These are phyloP conservation scores for Syncephalis fuscata DNA, from an alignment of 371 early-diverging fungal species.

Conservation along the genomic window DNA sequence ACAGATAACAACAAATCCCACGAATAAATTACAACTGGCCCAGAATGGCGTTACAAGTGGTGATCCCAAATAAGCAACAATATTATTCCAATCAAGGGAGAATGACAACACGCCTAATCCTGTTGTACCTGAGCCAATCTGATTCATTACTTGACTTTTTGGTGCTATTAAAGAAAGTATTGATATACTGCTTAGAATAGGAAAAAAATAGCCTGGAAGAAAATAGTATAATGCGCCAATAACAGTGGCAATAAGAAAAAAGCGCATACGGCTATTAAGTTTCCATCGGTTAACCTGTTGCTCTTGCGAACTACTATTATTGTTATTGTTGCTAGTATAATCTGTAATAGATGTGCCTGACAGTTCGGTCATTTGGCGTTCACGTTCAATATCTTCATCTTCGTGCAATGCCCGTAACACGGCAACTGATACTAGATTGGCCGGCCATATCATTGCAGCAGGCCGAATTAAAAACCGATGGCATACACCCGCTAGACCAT, in stretches of 20 bases:
- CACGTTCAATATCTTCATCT: neutral
- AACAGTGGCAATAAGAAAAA: neutral
- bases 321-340: too few relatives aligned
- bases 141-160: conserved; percentile 30
- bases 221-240: conserved; percentile 31
- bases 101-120: conserved; percentile 52
- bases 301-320: too few relatives aligned
- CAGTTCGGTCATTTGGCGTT: too few relatives aligned
- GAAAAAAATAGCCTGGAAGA: conserved; percentile 62
- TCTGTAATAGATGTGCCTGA: too few relatives aligned
- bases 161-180: conserved; percentile 54
- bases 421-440: conserved; percentile 46
- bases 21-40: conserved; percentile 49
- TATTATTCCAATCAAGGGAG: conserved; percentile 62
- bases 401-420: conserved; percentile 55
- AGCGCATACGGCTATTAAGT: neutral
- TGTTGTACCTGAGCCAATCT: conserved; percentile 36
- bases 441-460: conserved; percentile 61
- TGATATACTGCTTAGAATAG: conserved; percentile 48
- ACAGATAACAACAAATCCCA: conserved; percentile 42
- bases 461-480: conserved; percentile 44
- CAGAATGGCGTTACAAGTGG: conserved; percentile 59
- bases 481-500: conserved; percentile 56
- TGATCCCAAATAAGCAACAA: conserved; percentile 37
- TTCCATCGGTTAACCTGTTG: too few relatives aligned